phyloP scores from a whole-genome alignment of 2,329 filamentous ascomycete genomes.

The Trichoderma koningii region DNA sequence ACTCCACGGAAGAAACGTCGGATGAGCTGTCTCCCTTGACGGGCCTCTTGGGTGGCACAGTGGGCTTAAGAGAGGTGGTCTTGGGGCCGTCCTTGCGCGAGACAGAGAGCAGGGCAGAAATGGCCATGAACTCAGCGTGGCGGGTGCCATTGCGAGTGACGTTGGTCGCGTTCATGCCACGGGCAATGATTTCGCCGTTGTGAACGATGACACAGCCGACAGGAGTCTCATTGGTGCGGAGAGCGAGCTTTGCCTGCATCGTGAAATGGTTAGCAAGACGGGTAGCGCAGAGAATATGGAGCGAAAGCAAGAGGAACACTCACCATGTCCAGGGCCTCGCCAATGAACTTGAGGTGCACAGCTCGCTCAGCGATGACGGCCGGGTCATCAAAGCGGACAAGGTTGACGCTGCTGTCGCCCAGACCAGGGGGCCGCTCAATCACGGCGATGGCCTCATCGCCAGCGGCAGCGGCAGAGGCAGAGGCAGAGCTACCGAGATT shows the following conservation, averaged over 20 bases:
- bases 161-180: conserved; percentile 97
- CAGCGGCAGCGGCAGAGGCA: neutral
- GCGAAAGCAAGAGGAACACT: conserved; percentile 30
- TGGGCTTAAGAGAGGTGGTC: conserved; percentile 41
- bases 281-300: neutral
- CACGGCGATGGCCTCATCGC: neutral
- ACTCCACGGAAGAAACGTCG: conserved; percentile 32
- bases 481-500: conserved; percentile 25
- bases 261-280: neutral
- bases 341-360: conserved; percentile 65
- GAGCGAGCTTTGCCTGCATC: conserved; percentile 75
- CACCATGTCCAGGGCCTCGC: conserved; percentile 85
- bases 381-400: conserved; percentile 32
- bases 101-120: conserved; percentile 59
- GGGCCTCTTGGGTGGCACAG: conserved; percentile 32
- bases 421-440: conserved; percentile 16
- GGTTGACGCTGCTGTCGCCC: conserved; percentile 9
- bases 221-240: conserved; percentile 86
- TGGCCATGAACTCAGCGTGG: conserved; percentile 92
- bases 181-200: conserved; percentile 75
- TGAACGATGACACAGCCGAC: conserved; percentile 94
- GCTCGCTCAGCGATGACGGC: conserved; percentile 39
- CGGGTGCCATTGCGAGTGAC: conserved; percentile 86
- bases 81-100: conserved; percentile 36
- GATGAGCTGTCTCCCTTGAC: conserved; percentile 31